These are phyloP conservation scores for Leishmania major DNA, from an alignment of 208 protist species.

Conservation along the genomic window DNA sequence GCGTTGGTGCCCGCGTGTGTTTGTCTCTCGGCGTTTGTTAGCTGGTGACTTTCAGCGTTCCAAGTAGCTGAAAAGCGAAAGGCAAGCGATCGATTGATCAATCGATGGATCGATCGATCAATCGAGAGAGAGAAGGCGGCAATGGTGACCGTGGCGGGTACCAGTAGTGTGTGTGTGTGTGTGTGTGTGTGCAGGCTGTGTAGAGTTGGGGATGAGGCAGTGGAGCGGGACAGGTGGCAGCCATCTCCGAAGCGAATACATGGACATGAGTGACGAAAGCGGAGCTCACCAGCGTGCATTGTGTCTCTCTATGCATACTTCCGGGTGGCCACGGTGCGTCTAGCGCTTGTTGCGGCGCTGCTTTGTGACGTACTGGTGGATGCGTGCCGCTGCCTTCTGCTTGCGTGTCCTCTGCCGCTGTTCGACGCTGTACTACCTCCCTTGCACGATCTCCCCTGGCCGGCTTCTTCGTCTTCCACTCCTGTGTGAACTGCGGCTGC, in stretches of 20 bases:
- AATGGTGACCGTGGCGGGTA: neutral
- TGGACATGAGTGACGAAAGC: neutral
- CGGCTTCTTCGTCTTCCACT: too few species aligned
- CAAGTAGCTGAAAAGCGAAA: neutral
- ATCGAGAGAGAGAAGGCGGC: neutral
- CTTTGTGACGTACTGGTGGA: neutral
- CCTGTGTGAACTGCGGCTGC: neutral
- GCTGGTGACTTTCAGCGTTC: neutral
- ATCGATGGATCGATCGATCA: too few species aligned
- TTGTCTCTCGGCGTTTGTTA: neutral
- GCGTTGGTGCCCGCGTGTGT: neutral
- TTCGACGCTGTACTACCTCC: neutral
- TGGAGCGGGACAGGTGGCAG: neutral
- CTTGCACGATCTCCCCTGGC: neutral
- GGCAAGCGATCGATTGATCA: neutral
- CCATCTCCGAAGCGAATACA: neutral
- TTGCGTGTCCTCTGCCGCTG: neutral
- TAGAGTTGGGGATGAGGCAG: neutral
- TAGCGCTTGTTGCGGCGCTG: neutral
- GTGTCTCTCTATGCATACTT: neutral
- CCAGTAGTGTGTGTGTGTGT: neutral
- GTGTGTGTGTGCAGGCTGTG: neutral
- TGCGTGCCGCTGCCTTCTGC: neutral
- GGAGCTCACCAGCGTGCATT: neutral
- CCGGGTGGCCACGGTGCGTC: neutral